Conservation (phyloP, 1,139 yeast genomes). For the Saccharomyces hybrid region DNA sequence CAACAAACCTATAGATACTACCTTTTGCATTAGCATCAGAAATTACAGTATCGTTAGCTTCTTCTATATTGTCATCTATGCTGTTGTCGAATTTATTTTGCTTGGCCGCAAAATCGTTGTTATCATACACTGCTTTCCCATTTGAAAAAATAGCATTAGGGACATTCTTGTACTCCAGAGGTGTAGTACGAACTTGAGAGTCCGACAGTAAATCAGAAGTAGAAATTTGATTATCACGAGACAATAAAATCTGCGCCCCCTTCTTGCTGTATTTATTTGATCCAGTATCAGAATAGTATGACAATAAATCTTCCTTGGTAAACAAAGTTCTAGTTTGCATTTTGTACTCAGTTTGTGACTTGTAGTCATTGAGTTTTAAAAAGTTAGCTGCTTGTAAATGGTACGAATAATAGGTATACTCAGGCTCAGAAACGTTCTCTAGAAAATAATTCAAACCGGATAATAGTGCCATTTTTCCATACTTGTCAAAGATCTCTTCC, state of each 20-base stretch:
- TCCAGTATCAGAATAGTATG: slow-evolving; percentile 26
- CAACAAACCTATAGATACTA: slow-evolving; percentile 9
- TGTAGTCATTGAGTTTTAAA: slow-evolving; percentile 23
- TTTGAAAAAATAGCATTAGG: background rate
- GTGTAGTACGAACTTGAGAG: slow-evolving; percentile 6
- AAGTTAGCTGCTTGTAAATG: slow-evolving; percentile 27
- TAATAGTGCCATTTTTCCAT: slow-evolving; percentile 23
- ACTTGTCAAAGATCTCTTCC: slow-evolving; percentile 21
- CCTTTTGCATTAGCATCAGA: slow-evolving; percentile 1
- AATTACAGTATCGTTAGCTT: background rate
- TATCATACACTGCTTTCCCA: slow-evolving; percentile 2
- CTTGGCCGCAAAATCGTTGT: background rate
- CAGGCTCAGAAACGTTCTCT: slow-evolving; percentile 15
- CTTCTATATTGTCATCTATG: background rate
- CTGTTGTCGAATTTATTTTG: slow-evolving; percentile 5
- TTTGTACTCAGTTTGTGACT: slow-evolving; percentile 20
- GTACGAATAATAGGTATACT: slow-evolving; percentile 22
- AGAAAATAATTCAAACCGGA: slow-evolving; percentile 28
- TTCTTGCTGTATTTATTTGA: slow-evolving; percentile 24
- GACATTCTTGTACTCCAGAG: slow-evolving; percentile 1
- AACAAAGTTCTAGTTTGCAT: slow-evolving; percentile 15
- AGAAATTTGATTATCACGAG: slow-evolving; percentile 16
- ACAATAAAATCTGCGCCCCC: slow-evolving; percentile 24
- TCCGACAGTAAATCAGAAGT: slow-evolving; percentile 20
- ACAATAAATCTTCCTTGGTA: slow-evolving; percentile 24